Evolutionary conservation across 805 yeast species (phyloP).

Genomic region (Candida peoriensis): DNA sequence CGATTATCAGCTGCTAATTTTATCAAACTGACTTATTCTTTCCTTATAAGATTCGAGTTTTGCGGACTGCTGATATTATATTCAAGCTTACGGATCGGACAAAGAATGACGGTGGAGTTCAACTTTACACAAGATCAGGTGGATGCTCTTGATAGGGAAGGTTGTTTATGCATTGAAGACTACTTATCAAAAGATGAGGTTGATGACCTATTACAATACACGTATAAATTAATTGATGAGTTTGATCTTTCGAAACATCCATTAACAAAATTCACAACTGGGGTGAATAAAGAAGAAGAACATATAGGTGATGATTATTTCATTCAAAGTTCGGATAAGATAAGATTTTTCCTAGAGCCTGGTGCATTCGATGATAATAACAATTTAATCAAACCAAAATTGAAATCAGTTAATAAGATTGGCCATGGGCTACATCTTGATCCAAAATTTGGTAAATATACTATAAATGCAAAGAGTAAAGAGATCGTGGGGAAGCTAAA

Average conservation of each 20-base stretch:
- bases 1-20: too few relatives aligned
- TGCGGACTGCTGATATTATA: too few relatives aligned
- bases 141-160: constrained; percentile 44
- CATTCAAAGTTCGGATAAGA: constrained; percentile 61
- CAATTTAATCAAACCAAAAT: constrained; percentile 46
- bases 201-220: constrained; percentile 33
- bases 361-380: constrained; percentile 58
- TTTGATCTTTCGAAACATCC: constrained; percentile 60
- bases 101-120: too few relatives aligned
- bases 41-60: too few relatives aligned
- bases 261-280: constrained; percentile 63
- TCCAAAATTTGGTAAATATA: constrained; percentile 40
- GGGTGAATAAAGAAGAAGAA: constrained; percentile 33
- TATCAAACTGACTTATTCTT: too few relatives aligned
- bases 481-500: constrained; percentile 48
- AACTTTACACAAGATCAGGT: constrained; percentile 41
- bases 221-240: constrained; percentile 39
- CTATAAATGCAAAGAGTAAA: constrained; percentile 45
- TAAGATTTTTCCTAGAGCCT: constrained; percentile 65
- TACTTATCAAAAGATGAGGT: constrained; percentile 45
- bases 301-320: constrained; percentile 76
- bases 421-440: constrained; percentile 75
- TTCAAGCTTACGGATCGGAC: too few relatives aligned
- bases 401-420: constrained; percentile 63
- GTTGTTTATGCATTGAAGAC: constrained; percentile 55